Evolutionary conservation across 2,329 filamentous ascomycete species (phyloP).

Genomic region (Calonectria crousiana): DNA sequence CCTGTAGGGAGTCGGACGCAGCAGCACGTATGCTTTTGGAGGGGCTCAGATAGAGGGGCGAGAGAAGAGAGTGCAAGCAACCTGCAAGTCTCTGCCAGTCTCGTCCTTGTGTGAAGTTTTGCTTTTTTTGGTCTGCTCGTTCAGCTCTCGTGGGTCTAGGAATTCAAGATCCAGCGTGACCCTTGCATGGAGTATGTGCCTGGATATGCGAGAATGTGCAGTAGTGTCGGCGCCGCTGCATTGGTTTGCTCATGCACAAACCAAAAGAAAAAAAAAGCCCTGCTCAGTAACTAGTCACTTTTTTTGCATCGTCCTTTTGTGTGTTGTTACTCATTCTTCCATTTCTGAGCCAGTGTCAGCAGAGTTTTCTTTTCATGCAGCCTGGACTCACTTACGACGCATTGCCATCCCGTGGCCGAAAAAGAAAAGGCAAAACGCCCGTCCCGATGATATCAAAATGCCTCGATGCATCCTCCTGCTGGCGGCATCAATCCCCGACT

Average conservation of each 20-base stretch:
- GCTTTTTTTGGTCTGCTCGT: conserved; percentile 1
- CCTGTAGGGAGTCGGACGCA: conserved; percentile 3
- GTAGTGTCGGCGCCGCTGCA: conserved; percentile 17
- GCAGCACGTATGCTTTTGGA: not conserved
- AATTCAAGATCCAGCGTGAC: not conserved
- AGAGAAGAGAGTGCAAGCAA: not conserved
- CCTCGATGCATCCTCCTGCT: not conserved
- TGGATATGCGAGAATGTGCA: conserved; percentile 22
- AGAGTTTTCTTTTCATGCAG: conserved; percentile 13
- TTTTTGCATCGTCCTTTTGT: not conserved
- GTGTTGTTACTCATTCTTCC: not conserved
- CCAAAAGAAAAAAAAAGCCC: not conserved
- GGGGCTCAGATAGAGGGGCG: conserved; percentile 6
- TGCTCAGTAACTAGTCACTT: not conserved
- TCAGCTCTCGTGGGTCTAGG: conserved; percentile 5
- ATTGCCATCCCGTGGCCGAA: not conserved
- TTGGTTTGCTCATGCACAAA: conserved; percentile 10
- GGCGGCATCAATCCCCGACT: not conserved
- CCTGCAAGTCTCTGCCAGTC: conserved; percentile 1
- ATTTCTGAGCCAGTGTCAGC: not conserved
- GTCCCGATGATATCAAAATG: conserved; percentile 12
- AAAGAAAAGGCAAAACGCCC: not conserved
- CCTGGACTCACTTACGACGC: not conserved
- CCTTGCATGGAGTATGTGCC: conserved; percentile 23
- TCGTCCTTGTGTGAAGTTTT: not conserved